These are phyloP conservation scores for Bauhinia variegata DNA, from an alignment of 306 rosid species.

Conservation along the genomic window DNA sequence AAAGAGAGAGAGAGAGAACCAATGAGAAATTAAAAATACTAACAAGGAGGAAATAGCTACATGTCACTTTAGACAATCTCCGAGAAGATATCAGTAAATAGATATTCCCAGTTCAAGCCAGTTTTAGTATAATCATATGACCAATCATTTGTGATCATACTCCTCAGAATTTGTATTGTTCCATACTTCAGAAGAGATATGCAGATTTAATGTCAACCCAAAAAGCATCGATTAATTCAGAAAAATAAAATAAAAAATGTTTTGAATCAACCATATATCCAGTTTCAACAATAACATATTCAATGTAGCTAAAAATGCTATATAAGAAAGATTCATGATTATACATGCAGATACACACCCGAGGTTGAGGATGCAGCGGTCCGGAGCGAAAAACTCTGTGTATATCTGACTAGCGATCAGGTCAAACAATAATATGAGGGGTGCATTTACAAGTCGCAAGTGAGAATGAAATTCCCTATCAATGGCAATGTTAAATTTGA, in stretches of 20 bases:
- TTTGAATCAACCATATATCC: slow-evolving; percentile 10
- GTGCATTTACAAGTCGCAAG: neutral
- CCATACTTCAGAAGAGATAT: slow-evolving; percentile 1
- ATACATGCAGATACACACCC: slow-evolving; percentile 52
- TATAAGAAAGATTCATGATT: slow-evolving; percentile 9
- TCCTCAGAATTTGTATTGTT: slow-evolving; percentile 3
- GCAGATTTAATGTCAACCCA: slow-evolving; percentile 23
- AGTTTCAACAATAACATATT: slow-evolving; percentile 15
- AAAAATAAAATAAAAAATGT: too few species aligned
- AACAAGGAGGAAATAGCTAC: neutral
- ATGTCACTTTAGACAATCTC: slow-evolving; percentile 3
- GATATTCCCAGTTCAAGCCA: slow-evolving; percentile 9
- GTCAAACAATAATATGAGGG: slow-evolving; percentile 42
- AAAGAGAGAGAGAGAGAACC: neutral
- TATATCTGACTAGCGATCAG: slow-evolving; percentile 67
- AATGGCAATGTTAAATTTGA: neutral
- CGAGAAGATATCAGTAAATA: neutral
- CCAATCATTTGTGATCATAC: neutral
- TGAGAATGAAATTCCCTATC: slow-evolving; percentile 9
- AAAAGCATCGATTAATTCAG: neutral
- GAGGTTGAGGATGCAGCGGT: slow-evolving; percentile 80
- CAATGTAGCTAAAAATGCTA: slow-evolving; percentile 26
- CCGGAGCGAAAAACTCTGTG: slow-evolving; percentile 90
- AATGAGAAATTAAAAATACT: slow-evolving; percentile 1
- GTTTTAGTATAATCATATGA: slow-evolving; percentile 1